Percentiles rank a stretch among this genome's conserved stretches.
These are phyloP conservation scores for Vitis hybrid DNA, from an alignment of 177 flowering plant species.

Conservation along the genomic window DNA sequence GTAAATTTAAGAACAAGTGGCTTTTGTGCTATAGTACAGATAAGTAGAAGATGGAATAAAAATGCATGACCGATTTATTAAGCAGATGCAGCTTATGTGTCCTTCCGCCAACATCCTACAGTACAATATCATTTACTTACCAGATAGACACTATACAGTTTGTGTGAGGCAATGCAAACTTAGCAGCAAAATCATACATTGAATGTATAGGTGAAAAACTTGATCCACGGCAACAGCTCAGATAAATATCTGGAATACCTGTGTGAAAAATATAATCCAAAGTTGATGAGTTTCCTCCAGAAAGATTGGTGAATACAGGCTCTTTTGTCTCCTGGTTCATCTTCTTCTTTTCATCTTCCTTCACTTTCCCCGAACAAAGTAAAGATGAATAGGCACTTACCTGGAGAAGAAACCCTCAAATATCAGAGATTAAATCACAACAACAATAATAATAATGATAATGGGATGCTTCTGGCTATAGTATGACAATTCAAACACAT, in stretches of 20 bases:
- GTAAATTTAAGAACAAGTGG: background rate
- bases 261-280: constrained; percentile 55
- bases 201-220: background rate
- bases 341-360: constrained; percentile 9
- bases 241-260: constrained; percentile 25
- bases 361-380: constrained; percentile 1
- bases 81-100: background rate
- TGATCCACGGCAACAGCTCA: background rate
- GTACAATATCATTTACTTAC: background rate
- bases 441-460: background rate
- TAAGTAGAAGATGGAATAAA: background rate
- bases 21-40: background rate
- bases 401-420: constrained; percentile 21
- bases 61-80: background rate
- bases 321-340: constrained; percentile 30
- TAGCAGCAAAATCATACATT: background rate
- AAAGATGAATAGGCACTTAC: constrained; percentile 50
- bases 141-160: too few relatives aligned
- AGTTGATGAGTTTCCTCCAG: constrained; percentile 20
- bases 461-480: background rate
- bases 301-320: constrained; percentile 39
- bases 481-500: background rate
- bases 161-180: background rate
- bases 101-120: background rate
- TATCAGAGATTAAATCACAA: background rate